Evolutionary conservation across 129 eudicot genomes (phyloP).

Genomic region (Tagetes erecta): DNA sequence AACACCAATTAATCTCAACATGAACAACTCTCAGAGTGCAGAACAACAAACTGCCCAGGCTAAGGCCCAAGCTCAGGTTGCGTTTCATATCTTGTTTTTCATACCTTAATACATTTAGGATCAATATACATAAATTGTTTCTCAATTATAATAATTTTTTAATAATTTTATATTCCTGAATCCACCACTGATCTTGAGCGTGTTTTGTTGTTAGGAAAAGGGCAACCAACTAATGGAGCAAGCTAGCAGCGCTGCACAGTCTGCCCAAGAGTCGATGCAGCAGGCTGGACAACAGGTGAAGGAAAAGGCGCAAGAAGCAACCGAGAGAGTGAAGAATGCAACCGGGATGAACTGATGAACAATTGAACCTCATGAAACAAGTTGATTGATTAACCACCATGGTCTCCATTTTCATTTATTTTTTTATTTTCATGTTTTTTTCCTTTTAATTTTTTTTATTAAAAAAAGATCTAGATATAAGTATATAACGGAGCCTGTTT

Average conservation of each 20-base stretch:
- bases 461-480: constrained; percentile 15
- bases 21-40: constrained; percentile 42
- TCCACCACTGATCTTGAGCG: background rate
- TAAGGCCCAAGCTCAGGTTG: constrained; percentile 64
- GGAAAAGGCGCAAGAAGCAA: constrained; percentile 59
- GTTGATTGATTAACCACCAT: constrained; percentile 8
- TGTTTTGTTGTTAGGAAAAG: constrained; percentile 46
- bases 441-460: background rate
- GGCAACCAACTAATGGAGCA: constrained; percentile 60
- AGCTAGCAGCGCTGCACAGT: constrained; percentile 66
- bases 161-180: background rate
- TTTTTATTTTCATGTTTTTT: background rate
- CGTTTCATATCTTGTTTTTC: background rate
- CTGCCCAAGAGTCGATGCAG: constrained; percentile 56
- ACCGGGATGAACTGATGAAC: constrained; percentile 61
- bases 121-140: background rate
- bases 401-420: background rate
- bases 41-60: constrained; percentile 60
- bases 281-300: constrained; percentile 64
- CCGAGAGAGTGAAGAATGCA: constrained; percentile 66
- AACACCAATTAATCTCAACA: constrained; percentile 20
- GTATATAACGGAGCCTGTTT: constrained; percentile 5
- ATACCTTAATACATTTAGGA: constrained; percentile 8
- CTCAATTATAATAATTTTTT: background rate
- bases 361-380: constrained; percentile 28